Percentiles rank a stretch among this genome's conserved stretches.
phyloP scores from a whole-genome alignment of 805 yeast genomes.

The Candida saitoana region DNA sequence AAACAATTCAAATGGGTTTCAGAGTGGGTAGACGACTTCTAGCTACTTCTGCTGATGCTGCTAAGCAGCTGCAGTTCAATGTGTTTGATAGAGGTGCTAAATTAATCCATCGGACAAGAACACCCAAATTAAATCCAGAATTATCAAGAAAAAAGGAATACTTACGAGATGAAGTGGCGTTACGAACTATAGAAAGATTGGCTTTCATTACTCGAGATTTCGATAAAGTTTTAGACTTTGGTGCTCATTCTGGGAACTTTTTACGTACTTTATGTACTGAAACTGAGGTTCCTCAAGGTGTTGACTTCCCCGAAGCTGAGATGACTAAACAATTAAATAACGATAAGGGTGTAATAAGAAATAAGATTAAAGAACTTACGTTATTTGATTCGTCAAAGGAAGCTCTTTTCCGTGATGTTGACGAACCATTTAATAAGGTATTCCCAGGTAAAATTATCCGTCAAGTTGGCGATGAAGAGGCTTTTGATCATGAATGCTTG shows the following conservation, averaged over 20 bases:
- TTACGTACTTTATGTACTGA: conserved; percentile 36
- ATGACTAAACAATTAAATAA: conserved; percentile 42
- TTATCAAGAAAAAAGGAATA: conserved; percentile 61
- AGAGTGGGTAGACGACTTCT: conserved; percentile 10
- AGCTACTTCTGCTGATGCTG: conserved; percentile 25
- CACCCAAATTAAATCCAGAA: conserved; percentile 42
- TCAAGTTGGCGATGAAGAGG: conserved; percentile 65
- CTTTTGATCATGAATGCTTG: conserved; percentile 42
- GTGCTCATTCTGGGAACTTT: conserved; percentile 67
- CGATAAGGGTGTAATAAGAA: conserved; percentile 51
- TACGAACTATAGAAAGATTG: conserved; percentile 67
- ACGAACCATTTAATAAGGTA: conserved; percentile 34
- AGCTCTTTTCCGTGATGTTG: conserved; percentile 50
- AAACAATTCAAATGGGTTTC: neutral
- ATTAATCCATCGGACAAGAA: conserved; percentile 52
- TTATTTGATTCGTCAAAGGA: conserved; percentile 64
- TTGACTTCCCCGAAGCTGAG: conserved; percentile 33
- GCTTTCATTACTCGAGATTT: conserved; percentile 68
- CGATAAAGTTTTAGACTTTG: conserved; percentile 61
- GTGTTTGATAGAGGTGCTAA: conserved; percentile 63
- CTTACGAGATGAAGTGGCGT: conserved; percentile 68
- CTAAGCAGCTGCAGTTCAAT: conserved; percentile 26
- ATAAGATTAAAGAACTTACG: conserved; percentile 49
- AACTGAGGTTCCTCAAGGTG: conserved; percentile 19
- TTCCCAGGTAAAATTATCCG: conserved; percentile 46